Base-by-base conservation (phyloP, 306 rosid species). In the Vigna trinervia region DNA sequence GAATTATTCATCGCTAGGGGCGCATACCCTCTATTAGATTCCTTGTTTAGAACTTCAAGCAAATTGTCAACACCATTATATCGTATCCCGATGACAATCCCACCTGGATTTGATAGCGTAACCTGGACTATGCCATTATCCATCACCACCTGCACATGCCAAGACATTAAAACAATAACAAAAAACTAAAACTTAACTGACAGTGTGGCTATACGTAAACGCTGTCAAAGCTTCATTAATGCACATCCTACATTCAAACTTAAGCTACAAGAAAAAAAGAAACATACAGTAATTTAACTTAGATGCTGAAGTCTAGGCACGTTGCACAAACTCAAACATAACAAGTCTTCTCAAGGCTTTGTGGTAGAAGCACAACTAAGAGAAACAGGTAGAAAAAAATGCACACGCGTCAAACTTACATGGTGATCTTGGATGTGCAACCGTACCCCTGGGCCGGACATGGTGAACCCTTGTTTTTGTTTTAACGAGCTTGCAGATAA, bases 41-140 rank as follows among this genome's bases (percentile, higher is more conserved):
- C 97, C 15, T 89, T 84, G 79, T 90, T 90, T 69, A 87, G 97
- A 84, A 89, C 91, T 78, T 95, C 99, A 67, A 95, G 97, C 86
- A 89, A 82, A 90, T 92, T 95, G 79, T 89, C 91, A 34, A 92
- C 78, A 45, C 97, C 94, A 36, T 87, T 81, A 69, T 90, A 95
- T 48, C 86, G 85, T 72, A 95, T 89, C 15, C 93, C 96, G 8
- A 94, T 95, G 62, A 95, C 86, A 80, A 92, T 90, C 63, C 97
- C 99, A 63, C 63, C 97, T 0, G 99, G 97, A 39, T 88, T 91
- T 28, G 99, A 89, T 64, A 95, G 81, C 5, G 97, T 90, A 6
- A 95, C 93, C 81, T 95, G 97, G 73, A 87, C 62, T 75, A 95
- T 87, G 64, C 99, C 99, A 88, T 95, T 95, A 79, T 90, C 99